Evolutionary conservation across 2,329 filamentous ascomycete species (phyloP).

Genomic region (Fusarium brevicatenulatum): DNA sequence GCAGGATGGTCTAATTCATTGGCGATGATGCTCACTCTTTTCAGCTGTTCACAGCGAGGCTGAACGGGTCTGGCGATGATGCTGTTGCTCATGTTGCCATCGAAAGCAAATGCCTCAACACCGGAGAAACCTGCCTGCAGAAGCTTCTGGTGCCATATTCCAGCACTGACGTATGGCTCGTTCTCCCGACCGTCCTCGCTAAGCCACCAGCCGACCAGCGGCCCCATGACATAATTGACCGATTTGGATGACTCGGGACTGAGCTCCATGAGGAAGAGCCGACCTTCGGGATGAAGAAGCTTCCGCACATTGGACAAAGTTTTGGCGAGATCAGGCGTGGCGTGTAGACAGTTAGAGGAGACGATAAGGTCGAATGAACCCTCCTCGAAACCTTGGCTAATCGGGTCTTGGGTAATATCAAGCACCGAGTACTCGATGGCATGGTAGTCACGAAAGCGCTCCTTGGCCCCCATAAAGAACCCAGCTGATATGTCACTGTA

Average conservation of each 20-base stretch:
- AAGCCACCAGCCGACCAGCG: slow-evolving; percentile 3
- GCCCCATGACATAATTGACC: slow-evolving; percentile 10
- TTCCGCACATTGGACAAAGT: slow-evolving; percentile 10
- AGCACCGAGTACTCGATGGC: slow-evolving; percentile 11
- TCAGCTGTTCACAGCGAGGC: background rate
- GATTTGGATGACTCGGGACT: slow-evolving; percentile 5
- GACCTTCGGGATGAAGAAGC: slow-evolving; percentile 21
- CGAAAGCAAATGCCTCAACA: slow-evolving; percentile 4
- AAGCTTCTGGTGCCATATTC: background rate
- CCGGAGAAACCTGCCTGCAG: slow-evolving; percentile 2
- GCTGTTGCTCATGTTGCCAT: slow-evolving; percentile 9
- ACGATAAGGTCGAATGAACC: slow-evolving; percentile 19
- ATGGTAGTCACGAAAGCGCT: slow-evolving; percentile 1
- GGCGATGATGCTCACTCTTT: background rate
- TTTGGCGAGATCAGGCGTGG: slow-evolving; percentile 3
- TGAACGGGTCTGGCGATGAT: slow-evolving; percentile 5
- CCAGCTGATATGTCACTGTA: slow-evolving; percentile 9
- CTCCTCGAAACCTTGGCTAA: slow-evolving; percentile 12
- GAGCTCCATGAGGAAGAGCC: slow-evolving; percentile 9
- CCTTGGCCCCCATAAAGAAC: slow-evolving; percentile 10
- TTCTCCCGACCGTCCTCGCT: slow-evolving; percentile 1
- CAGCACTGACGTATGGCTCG: slow-evolving; percentile 2
- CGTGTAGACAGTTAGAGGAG: slow-evolving; percentile 17
- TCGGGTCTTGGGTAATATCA: slow-evolving; percentile 6
- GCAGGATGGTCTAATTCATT: background rate